phyloP scores from a whole-genome alignment of 1,139 yeast genomes.

The Eremothecium coryli region DNA sequence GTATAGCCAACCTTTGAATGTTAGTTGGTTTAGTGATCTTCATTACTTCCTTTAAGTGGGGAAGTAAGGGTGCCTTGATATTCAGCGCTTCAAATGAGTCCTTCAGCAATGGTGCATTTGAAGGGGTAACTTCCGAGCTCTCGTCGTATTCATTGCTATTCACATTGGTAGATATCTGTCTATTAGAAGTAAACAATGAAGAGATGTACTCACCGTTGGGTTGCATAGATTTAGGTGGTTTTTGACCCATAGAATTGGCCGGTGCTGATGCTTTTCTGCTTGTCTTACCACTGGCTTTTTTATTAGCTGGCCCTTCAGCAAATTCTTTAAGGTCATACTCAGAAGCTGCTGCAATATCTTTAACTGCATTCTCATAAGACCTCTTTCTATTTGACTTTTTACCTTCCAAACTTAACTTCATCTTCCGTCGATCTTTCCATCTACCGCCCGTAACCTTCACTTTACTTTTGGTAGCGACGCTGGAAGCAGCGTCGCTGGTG shows the following conservation, averaged over 20 bases:
- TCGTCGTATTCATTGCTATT: slow-evolving; percentile 25
- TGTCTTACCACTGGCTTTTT: slow-evolving; percentile 5
- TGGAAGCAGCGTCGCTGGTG: slow-evolving; percentile 14
- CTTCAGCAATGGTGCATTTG: slow-evolving; percentile 58
- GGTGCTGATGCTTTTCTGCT: slow-evolving; percentile 10
- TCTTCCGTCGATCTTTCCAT: slow-evolving; percentile 65
- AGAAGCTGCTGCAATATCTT: background rate
- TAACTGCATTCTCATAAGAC: slow-evolving; percentile 10
- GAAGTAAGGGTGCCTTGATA: slow-evolving; percentile 42
- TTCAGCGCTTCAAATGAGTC: slow-evolving; percentile 72
- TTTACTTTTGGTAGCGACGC: slow-evolving; percentile 12
- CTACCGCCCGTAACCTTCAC: slow-evolving; percentile 56
- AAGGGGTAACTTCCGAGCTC: slow-evolving; percentile 42
- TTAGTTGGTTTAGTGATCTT: slow-evolving; percentile 67
- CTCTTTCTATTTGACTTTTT: slow-evolving; percentile 23
- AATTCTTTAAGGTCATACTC: background rate
- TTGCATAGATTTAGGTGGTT: slow-evolving; percentile 7
- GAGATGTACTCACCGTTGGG: slow-evolving; percentile 45
- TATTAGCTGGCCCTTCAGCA: slow-evolving; percentile 5
- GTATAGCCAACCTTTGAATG: slow-evolving; percentile 78
- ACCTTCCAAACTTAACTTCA: slow-evolving; percentile 30
- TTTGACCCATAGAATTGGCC: slow-evolving; percentile 10
- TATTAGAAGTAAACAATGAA: slow-evolving; percentile 74
- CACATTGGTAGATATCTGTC: slow-evolving; percentile 30
- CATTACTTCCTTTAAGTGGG: slow-evolving; percentile 51